Conservation (phyloP, 192 early-diverging fungal genomes). For the Coemansia sp. region DNA sequence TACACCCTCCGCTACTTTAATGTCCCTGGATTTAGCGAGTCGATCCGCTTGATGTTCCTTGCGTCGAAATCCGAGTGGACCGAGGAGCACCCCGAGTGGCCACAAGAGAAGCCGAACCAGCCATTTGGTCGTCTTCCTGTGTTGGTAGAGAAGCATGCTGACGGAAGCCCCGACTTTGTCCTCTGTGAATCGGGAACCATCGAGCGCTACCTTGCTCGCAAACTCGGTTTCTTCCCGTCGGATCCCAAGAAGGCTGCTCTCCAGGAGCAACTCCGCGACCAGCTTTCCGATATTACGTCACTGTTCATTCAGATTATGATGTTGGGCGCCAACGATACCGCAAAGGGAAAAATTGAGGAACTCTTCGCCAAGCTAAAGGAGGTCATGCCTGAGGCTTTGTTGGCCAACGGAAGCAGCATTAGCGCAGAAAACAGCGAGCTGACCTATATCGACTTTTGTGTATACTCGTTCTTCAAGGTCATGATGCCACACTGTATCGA, state of each 20-base stretch:
- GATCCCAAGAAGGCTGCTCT: conserved; percentile 33
- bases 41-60: conserved; percentile 38
- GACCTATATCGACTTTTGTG: conserved; percentile 46
- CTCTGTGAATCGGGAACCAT: no score
- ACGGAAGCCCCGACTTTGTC: no score
- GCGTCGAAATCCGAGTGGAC: neutral
- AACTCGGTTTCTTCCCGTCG: conserved; percentile 38
- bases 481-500: neutral
- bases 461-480: conserved; percentile 21
- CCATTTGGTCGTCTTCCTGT: no score
- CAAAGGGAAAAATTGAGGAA: conserved; percentile 10
- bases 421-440: conserved; percentile 47
- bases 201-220: conserved; percentile 52
- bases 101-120: no score
- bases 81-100: no score
- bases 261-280: conserved; percentile 43
- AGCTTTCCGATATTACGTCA: conserved; percentile 10
- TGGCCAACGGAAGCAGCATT: conserved; percentile 56
- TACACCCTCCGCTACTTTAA: conserved; percentile 26
- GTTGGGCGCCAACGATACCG: neutral
- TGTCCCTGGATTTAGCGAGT: conserved; percentile 22
- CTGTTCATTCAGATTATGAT: neutral
- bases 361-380: conserved; percentile 27
- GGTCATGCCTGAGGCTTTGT: conserved; percentile 41
- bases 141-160: no score